Conservation (phyloP, 179 eudicot genomes). For the Spinacia oleracea region DNA sequence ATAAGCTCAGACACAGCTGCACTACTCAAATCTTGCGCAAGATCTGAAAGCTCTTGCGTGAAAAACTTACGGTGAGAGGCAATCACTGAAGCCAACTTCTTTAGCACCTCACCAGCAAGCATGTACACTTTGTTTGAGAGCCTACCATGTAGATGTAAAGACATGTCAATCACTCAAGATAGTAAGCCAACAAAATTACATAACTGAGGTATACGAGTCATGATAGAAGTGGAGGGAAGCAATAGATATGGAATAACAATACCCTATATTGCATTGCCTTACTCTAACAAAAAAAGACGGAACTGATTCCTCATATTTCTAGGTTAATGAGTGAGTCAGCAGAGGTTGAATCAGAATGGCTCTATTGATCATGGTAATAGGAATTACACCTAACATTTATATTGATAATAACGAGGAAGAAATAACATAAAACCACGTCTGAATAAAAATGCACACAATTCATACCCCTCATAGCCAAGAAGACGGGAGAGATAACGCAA, state of each 20-base stretch:
- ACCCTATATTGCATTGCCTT: too few species aligned
- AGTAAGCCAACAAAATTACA: background rate
- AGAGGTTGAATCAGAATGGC: too few species aligned
- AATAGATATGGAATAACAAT: background rate
- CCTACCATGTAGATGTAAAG: constrained; percentile 42
- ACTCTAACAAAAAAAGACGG: too few species aligned
- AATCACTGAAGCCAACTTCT: constrained; percentile 78
- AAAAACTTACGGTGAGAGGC: constrained; percentile 70
- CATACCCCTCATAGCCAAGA: constrained; percentile 97
- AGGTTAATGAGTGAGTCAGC: too few species aligned
- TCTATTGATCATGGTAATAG: background rate
- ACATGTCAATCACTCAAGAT: constrained; percentile 15
- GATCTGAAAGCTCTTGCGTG: constrained; percentile 71
- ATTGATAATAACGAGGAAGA: background rate
- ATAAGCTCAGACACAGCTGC: constrained; percentile 74
- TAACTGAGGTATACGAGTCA: constrained; percentile 1
- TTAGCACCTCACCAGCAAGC: constrained; percentile 83
- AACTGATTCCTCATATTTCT: too few species aligned
- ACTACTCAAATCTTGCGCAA: constrained; percentile 66
- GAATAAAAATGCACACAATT: constrained; percentile 6
- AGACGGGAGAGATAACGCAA: constrained; percentile 80
- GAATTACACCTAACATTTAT: background rate
- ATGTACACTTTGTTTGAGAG: constrained; percentile 94
- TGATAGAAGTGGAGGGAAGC: background rate
- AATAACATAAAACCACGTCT: background rate